These are phyloP conservation scores for Cucurbita ficifolia DNA, from an alignment of 306 rosid genomes.

Conservation along the genomic window DNA sequence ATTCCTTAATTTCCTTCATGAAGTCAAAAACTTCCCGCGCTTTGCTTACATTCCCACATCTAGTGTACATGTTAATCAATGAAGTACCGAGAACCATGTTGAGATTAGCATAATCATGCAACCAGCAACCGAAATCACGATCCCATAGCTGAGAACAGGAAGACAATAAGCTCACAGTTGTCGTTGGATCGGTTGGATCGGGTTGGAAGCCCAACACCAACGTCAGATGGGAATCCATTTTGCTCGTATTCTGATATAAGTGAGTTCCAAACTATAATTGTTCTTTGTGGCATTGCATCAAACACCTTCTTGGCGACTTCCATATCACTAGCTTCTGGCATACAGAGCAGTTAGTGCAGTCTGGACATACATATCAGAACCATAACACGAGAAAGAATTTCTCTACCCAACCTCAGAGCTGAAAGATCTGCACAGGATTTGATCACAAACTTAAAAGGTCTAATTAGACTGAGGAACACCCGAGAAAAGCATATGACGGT, in stretches of 20 bases:
- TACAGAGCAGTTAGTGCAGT: conserved; percentile 42
- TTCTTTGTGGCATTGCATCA: conserved; percentile 46
- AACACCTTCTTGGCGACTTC: conserved; percentile 37
- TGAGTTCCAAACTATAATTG: conserved; percentile 72
- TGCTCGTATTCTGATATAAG: conserved; percentile 76
- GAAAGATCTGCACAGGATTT: conserved; percentile 78
- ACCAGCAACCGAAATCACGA: conserved; percentile 50
- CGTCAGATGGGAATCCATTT: conserved; percentile 50
- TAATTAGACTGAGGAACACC: conserved; percentile 38
- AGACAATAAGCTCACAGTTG: conserved; percentile 46
- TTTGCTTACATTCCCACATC: conserved; percentile 54
- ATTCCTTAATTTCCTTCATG: conserved; percentile 35
- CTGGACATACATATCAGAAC: conserved; percentile 53
- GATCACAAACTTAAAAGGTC: conserved; percentile 69
- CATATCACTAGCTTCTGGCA: conserved; percentile 33
- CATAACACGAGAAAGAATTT: conserved; percentile 48
- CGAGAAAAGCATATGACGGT: conserved; percentile 41
- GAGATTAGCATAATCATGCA: conserved; percentile 37
- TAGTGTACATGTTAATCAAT: conserved; percentile 66
- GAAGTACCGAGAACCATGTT: conserved; percentile 60
- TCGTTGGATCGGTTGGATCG: conserved; percentile 55
- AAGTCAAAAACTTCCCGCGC: conserved; percentile 54
- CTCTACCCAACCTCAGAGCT: conserved; percentile 24
- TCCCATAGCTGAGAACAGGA: conserved; percentile 81
- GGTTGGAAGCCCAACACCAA: conserved; percentile 24